These are phyloP conservation scores for Pythium biforme DNA, from an alignment of 352 stramenopile species.

Conservation along the genomic window DNA sequence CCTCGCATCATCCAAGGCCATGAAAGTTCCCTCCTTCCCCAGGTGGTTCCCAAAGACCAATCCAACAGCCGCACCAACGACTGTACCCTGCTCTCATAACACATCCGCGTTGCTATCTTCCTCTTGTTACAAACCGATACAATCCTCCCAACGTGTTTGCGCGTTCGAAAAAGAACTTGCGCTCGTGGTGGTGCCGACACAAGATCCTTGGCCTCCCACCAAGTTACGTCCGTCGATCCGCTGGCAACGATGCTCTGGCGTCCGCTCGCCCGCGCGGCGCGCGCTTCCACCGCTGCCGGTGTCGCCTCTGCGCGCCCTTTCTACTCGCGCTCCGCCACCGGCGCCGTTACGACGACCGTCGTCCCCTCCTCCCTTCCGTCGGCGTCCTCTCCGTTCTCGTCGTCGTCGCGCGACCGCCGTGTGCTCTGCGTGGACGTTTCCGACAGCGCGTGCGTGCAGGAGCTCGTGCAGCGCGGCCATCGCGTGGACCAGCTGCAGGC, in stretches of 20 bases:
- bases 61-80: too few species aligned
- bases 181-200: background rate
- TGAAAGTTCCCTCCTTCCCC: too few species aligned
- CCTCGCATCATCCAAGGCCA: too few species aligned
- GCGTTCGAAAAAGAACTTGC: constrained; percentile 11
- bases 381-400: background rate
- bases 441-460: constrained; percentile 54
- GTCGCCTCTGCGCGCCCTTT: background rate
- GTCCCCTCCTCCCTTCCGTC: constrained; percentile 2
- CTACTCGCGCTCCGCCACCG: constrained; percentile 12
- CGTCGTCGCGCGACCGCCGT: constrained; percentile 21
- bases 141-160: background rate
- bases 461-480: constrained; percentile 73
- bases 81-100: background rate
- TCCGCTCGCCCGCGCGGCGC: constrained; percentile 5
- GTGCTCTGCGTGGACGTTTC: constrained; percentile 68
- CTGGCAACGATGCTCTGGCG: constrained; percentile 7
- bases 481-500: constrained; percentile 50
- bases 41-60: too few species aligned
- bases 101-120: background rate
- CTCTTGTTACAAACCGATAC: background rate
- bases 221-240: background rate
- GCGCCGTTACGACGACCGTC: background rate
- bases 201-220: background rate
- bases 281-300: too few species aligned